These are phyloP conservation scores for Ophiostoma ips DNA, from an alignment of 2,329 filamentous ascomycete species.

Conservation along the genomic window DNA sequence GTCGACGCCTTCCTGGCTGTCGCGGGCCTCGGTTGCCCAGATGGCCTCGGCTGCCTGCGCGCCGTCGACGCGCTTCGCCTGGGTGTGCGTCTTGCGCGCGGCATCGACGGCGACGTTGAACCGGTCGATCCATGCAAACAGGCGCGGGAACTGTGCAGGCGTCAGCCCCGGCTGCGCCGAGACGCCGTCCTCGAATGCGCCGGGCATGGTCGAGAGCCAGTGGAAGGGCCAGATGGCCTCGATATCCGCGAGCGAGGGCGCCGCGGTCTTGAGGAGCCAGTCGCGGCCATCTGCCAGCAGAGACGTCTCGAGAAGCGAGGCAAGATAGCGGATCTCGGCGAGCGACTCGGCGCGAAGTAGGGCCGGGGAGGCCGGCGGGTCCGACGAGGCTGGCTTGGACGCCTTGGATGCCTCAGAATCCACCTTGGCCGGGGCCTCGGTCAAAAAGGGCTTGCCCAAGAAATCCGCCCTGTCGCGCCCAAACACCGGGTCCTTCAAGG, in stretches of 20 bases:
- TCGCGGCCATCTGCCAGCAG: slow-evolving; percentile 51
- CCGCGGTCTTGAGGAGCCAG: slow-evolving; percentile 43
- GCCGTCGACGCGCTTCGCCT: slow-evolving; percentile 29
- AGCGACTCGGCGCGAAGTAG: slow-evolving; percentile 37
- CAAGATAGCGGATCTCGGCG: slow-evolving; percentile 36
- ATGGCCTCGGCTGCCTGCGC: slow-evolving; percentile 38
- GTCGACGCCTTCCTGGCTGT: slow-evolving; percentile 28
- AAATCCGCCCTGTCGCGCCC: slow-evolving; percentile 39
- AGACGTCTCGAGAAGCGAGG: slow-evolving; percentile 46
- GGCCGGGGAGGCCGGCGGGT: slow-evolving; percentile 5
- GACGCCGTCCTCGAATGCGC: slow-evolving; percentile 31
- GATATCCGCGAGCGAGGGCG: slow-evolving; percentile 49
- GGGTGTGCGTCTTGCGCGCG: slow-evolving; percentile 23
- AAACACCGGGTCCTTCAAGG: slow-evolving; percentile 44
- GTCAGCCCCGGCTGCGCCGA: slow-evolving; percentile 26
- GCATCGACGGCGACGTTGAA: slow-evolving; percentile 36
- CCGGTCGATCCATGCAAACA: slow-evolving; percentile 50
- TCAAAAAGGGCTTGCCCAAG: slow-evolving; percentile 8
- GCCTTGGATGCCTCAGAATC: not conserved
- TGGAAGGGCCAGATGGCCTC: slow-evolving; percentile 55
- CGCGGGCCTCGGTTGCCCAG: slow-evolving; percentile 29
- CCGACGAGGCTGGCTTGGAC: not conserved
- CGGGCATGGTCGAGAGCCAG: slow-evolving; percentile 45
- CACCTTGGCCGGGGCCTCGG: not conserved
- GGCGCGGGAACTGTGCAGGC: slow-evolving; percentile 37